A percentile compares a stretch with the other conserved stretches of the same genome.
Evolutionary conservation across 306 rosid genomes (phyloP).

Genomic region (Myrica gale): DNA sequence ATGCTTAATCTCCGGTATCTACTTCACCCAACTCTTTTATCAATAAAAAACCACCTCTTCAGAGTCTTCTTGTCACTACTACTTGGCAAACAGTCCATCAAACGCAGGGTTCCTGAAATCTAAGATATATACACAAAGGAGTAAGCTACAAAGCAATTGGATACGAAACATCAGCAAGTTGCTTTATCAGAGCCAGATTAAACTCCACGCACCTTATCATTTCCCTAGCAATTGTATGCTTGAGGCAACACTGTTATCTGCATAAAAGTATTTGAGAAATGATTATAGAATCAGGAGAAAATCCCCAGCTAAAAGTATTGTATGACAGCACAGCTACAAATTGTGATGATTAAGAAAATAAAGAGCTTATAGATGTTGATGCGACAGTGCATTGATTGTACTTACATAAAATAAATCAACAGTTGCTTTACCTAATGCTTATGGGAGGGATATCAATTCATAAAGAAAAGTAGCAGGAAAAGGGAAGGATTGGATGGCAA

Average conservation of each 20-base stretch:
- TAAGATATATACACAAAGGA: slow-evolving; percentile 16
- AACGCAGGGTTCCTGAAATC: slow-evolving; percentile 60
- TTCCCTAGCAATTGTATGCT: slow-evolving; percentile 24
- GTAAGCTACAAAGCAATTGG: slow-evolving; percentile 17
- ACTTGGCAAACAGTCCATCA: slow-evolving; percentile 67
- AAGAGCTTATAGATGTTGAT: slow-evolving; percentile 2
- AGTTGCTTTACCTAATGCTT: not conserved
- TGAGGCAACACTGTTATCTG: slow-evolving; percentile 21
- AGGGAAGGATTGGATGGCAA: slow-evolving; percentile 15
- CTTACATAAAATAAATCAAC: not conserved
- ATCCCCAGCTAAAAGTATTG: slow-evolving; percentile 3
- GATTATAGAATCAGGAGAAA: slow-evolving; percentile 14
- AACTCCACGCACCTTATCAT: slow-evolving; percentile 35
- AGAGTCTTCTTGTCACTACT: slow-evolving; percentile 63
- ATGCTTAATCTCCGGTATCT: slow-evolving; percentile 29
- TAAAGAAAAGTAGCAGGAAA: not conserved
- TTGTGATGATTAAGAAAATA: not conserved
- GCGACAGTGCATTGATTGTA: slow-evolving; percentile 3
- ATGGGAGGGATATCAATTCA: not conserved
- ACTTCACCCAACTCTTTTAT: slow-evolving; percentile 74
- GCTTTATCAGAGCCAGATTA: slow-evolving; percentile 11
- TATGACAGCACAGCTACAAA: slow-evolving; percentile 24
- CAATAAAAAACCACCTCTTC: slow-evolving; percentile 75
- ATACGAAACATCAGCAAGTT: slow-evolving; percentile 21
- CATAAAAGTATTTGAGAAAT: slow-evolving; percentile 8